Evolutionary conservation across 495 filamentous ascomycete genomes (phyloP), one percentile per base, ranked within the genome.

Genomic region (Penicillium argentinense): DNA sequence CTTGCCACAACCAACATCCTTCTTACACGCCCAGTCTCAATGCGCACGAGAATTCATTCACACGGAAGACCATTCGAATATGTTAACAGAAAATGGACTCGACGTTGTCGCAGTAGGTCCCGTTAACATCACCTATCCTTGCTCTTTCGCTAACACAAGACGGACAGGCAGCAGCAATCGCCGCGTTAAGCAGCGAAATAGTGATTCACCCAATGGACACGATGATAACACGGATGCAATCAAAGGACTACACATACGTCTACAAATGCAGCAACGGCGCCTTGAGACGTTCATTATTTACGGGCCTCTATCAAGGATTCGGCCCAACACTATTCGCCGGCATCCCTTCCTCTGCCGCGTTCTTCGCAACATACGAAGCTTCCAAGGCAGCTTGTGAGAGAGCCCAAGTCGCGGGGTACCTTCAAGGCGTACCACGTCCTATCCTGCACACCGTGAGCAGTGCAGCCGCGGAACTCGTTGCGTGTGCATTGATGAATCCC

Each of bases 211-310:
- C 47, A 36, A 29, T 51, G 24, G 47, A 51, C 19, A 51, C 47
- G 26, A 30, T 51, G 13, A 36, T 51, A 37, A 51, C 47, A 3
- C 47, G 47, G 12, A 45, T 51, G 41, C 47, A 51, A 51, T 44
- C 37, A 2, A 25, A 40, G 23, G 23, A 19, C 6, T 51, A 51
- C 26, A 44, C 5, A 12, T 19, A 18, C 4, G 24, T 51, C 5
- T 51, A 51, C 33, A 51, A 45, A 23, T 24, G 37, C 7, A 13
- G 22, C 23, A 51, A 51, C 3, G 47, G 47, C 4, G 21, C 47
- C 14, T 7, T 51, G 11, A 45, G n/a, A 7, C 47, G 30, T 4
- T 11, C 40, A 5, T 32, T 51, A 16, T 51, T 51, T 23, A 17
- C 9, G 3, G 47, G 47, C 7, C 26, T 51, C 7, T 51, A 51